phyloP scores from a whole-genome alignment of 805 yeast species.

The Metschnikowia peoriensis region DNA sequence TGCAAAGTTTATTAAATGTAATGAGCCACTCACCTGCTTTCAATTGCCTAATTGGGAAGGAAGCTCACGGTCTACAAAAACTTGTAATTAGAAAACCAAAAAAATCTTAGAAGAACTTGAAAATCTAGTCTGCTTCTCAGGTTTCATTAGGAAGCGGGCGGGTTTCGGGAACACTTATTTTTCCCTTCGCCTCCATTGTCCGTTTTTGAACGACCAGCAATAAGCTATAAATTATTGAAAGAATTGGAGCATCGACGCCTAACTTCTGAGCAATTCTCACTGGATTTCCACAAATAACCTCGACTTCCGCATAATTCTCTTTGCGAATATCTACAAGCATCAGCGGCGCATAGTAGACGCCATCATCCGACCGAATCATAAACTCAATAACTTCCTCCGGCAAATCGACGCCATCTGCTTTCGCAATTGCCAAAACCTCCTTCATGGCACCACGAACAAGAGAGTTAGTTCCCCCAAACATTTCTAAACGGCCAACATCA shows the following conservation, averaged over 20 bases:
- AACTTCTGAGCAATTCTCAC: constrained; percentile 37
- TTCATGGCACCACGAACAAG: constrained; percentile 21
- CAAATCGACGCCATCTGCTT: constrained; percentile 25
- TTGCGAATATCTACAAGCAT: constrained; percentile 41
- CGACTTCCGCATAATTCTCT: constrained; percentile 38
- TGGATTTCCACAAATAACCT: constrained; percentile 41
- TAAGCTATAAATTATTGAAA: constrained; percentile 22
- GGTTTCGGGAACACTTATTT: constrained; percentile 21
- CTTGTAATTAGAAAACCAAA: too few relatives aligned
- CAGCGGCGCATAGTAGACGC: constrained; percentile 41
- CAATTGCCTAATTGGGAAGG: too few relatives aligned
- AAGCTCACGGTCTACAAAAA: too few relatives aligned
- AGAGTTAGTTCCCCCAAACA: constrained; percentile 21
- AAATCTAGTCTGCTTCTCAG: background rate
- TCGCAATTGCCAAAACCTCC: constrained; percentile 24
- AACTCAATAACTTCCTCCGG: constrained; percentile 19
- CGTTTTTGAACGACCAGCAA: constrained; percentile 22
- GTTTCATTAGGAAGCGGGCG: constrained; percentile 15
- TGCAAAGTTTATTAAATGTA: too few relatives aligned
- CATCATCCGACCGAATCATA: constrained; percentile 26
- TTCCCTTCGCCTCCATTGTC: constrained; percentile 21
- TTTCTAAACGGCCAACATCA: constrained; percentile 52
- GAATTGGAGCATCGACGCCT: constrained; percentile 29
- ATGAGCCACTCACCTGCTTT: too few relatives aligned
- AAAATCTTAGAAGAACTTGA: too few relatives aligned